A percentile compares a stretch with the other conserved stretches of the same genome.
These are phyloP conservation scores for Pseudonectria buxi DNA, from an alignment of 2,329 filamentous ascomycete genomes.

Conservation along the genomic window DNA sequence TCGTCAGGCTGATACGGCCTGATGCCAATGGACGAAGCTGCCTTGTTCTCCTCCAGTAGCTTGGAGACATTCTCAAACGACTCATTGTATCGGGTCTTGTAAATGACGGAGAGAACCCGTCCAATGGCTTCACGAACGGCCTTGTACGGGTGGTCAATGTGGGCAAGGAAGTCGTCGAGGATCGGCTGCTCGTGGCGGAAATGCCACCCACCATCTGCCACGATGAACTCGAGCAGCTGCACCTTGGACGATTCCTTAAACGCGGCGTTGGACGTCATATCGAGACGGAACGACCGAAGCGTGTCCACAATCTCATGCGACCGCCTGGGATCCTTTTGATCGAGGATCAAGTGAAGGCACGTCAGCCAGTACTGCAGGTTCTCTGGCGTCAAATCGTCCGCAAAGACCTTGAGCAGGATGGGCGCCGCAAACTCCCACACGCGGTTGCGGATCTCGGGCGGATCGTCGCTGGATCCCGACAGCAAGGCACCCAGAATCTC, in stretches of 20 bases:
- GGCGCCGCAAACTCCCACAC: constrained; percentile 90
- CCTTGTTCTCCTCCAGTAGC: constrained; percentile 72
- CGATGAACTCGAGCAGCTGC: constrained; percentile 78
- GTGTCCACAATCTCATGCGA: constrained; percentile 79
- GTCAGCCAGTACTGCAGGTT: constrained; percentile 94
- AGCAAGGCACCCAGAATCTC: constrained; percentile 88
- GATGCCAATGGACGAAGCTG: constrained; percentile 72
- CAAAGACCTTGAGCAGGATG: constrained; percentile 76
- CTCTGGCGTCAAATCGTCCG: constrained; percentile 89
- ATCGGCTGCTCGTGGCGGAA: constrained; percentile 88
- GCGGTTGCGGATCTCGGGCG: constrained; percentile 62
- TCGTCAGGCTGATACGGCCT: constrained; percentile 73
- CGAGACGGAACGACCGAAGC: constrained; percentile 77
- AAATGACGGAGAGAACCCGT: constrained; percentile 78
- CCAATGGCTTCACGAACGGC: constrained; percentile 93
- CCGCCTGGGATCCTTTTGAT: constrained; percentile 82
- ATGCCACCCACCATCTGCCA: constrained; percentile 90
- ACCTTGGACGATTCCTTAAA: constrained; percentile 99
- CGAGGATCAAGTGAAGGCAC: constrained; percentile 82
- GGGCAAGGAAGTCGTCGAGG: constrained; percentile 77
- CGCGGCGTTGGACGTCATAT: constrained; percentile 91
- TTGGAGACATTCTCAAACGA: constrained; percentile 74
- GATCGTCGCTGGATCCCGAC: constrained; percentile 71
- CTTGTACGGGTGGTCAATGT: constrained; percentile 97
- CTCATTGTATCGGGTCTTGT: constrained; percentile 88